Evolutionary conservation across 768 basidiomycete species (phyloP), one percentile per base, ranked within the genome.

Genomic region (Xerocomus spinulosus): DNA sequence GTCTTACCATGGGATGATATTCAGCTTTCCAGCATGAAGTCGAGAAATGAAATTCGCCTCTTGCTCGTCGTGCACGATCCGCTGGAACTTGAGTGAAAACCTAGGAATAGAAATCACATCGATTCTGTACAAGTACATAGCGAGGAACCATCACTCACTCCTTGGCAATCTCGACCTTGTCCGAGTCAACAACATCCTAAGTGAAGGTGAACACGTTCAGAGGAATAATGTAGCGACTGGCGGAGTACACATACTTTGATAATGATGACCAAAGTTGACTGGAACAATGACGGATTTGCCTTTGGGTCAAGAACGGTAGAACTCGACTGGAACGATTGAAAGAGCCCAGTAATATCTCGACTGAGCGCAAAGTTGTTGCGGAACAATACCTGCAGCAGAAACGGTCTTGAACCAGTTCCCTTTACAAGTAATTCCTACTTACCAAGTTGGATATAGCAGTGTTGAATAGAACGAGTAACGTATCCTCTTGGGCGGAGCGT

Each of bases 371-470:
- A 83, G 44, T 83, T 83, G 48, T 83, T 82, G 4, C 82, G 74
- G 67, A 82, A 82, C 2, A 82, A 62, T 2, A 83, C 79, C 82
- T 83, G 48, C 9, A 29, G 2, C 3, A 14, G 23, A 29, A 40
- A 33, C 0, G 5, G 25, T 9, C 1, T 26, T n/a, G 5, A 6
- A 14, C 52, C 15, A 42, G 14, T 5, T 15, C 5, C 3, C 10
- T 14, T 1, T 3, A n/a, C 6, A 21, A 14, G 14, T n/a, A 0
- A 2, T 73, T 51, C 62, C 75, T 76, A 32, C 73, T 23, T 48
- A 81, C 81, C 51, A 83, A 58, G 54, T 83, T 83, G 2, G 82
- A 84, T 10, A 83, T 72, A 0, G 82, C 82, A 1, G 80, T 77
- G 53, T 82, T 83, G 61, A 83, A 83, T 9, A 83, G 60, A 3